Percentiles rank a stretch among this genome's conserved stretches.
These are phyloP conservation scores for Cytidiella melzeri DNA, from an alignment of 768 basidiomycete genomes.

Conservation along the genomic window DNA sequence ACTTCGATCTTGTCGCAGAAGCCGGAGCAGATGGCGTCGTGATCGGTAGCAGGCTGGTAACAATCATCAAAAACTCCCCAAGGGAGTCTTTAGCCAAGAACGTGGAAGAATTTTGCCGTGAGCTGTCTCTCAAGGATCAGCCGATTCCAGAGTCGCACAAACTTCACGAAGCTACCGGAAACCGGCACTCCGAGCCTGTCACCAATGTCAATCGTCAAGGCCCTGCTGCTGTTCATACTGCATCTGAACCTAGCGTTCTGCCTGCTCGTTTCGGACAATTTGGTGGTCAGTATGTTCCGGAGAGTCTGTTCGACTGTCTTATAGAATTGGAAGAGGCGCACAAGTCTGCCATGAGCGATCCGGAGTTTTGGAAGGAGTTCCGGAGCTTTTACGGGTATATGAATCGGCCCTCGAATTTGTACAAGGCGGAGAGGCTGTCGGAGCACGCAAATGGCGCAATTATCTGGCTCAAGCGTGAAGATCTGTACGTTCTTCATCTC, in stretches of 20 bases:
- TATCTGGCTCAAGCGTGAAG: constrained; percentile 98
- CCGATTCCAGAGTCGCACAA: constrained; percentile 11
- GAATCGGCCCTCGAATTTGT: constrained; percentile 88
- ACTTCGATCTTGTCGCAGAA: constrained; percentile 80
- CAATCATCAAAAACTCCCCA: constrained; percentile 65
- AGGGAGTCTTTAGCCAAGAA: constrained; percentile 40
- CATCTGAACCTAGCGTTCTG: constrained; percentile 40
- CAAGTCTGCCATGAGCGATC: constrained; percentile 79
- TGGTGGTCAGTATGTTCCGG: constrained; percentile 97
- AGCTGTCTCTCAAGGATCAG: constrained; percentile 48
- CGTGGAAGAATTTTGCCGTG: constrained; percentile 70
- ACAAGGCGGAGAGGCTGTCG: constrained; percentile 87
- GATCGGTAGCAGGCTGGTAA: constrained; percentile 82
- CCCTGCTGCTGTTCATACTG: constrained; percentile 23
- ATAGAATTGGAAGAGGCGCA: constrained; percentile 89
- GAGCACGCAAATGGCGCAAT: constrained; percentile 87
- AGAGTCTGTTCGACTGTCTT: constrained; percentile 90
- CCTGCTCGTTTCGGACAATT: constrained; percentile 90
- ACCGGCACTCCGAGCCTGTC: constrained; percentile 28
- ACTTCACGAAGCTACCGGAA: constrained; percentile 18
- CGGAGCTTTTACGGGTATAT: constrained; percentile 86
- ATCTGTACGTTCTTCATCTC: constrained; percentile 47
- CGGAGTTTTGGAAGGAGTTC: constrained; percentile 90
- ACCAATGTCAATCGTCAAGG: constrained; percentile 27
- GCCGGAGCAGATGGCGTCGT: constrained; percentile 96